Evolutionary conservation across 192 early-diverging fungal genomes (phyloP).

Genomic region (Phlyctochytrium planicorne): DNA sequence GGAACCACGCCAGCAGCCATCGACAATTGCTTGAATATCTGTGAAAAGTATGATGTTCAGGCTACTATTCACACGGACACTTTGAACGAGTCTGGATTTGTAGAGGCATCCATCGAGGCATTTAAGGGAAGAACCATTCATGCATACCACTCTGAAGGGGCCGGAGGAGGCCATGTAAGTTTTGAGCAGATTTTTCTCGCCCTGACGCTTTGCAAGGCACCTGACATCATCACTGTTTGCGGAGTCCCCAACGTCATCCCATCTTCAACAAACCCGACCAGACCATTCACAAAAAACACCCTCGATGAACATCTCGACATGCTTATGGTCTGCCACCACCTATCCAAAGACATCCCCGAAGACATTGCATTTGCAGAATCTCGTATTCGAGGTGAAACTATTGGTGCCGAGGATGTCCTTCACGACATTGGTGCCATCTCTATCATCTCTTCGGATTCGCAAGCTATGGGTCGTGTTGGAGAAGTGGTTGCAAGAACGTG

Average conservation of each 20-base stretch:
- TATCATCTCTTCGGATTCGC: constrained; percentile 90
- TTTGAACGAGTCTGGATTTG: constrained; percentile 96
- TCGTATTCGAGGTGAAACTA: constrained; percentile 94
- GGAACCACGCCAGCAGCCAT: constrained; percentile 94
- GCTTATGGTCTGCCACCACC: constrained; percentile 97
- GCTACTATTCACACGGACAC: constrained; percentile 96
- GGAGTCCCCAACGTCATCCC: constrained; percentile 86
- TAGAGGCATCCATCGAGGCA: constrained; percentile 84
- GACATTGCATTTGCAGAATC: constrained; percentile 97
- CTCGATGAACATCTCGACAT: constrained; percentile 98
- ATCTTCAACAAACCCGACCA: constrained; percentile 92
- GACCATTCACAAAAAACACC: constrained; percentile 94
- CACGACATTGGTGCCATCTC: constrained; percentile 94
- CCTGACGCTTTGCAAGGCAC: constrained; percentile 47
- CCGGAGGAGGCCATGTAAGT: constrained; percentile 80
- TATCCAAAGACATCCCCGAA: constrained; percentile 89
- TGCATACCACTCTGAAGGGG: constrained; percentile 96
- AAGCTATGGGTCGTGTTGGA: constrained; percentile 96
- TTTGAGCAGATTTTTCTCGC: neutral
- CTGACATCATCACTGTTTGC: constrained; percentile 61
- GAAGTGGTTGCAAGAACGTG: constrained; percentile 91
- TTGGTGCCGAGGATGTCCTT: constrained; percentile 94
- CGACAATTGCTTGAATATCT: constrained; percentile 80
- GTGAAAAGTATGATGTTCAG: constrained; percentile 83
- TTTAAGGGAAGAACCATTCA: constrained; percentile 92